Percentiles rank a stretch among this genome's conserved stretches.
phyloP scores from a whole-genome alignment of 2,329 filamentous ascomycete genomes.

The Colletotrichum tofieldiae region DNA sequence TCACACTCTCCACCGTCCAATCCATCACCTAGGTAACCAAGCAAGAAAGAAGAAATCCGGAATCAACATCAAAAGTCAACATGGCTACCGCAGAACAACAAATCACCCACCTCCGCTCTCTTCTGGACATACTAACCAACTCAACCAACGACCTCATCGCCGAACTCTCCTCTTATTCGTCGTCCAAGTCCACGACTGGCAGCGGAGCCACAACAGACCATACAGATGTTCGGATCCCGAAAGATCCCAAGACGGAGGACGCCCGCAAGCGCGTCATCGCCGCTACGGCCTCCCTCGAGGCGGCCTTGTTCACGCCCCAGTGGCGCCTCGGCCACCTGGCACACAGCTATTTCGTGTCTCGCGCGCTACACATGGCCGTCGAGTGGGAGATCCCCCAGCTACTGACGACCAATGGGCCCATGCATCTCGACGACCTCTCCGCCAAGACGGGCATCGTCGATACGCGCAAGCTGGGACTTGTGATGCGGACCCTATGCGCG shows the following conservation, averaged over 20 bases:
- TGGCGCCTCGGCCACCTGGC: slow-evolving; percentile 36
- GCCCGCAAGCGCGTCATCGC: slow-evolving; percentile 32
- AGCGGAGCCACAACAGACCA: not conserved
- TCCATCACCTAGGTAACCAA: not conserved
- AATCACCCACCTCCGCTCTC: slow-evolving; percentile 27
- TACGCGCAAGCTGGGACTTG: slow-evolving; percentile 30
- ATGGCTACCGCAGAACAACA: slow-evolving; percentile 34
- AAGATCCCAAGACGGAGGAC: slow-evolving; percentile 24
- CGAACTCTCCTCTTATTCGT: slow-evolving; percentile 18
- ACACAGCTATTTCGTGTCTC: slow-evolving; percentile 27
- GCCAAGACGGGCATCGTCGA: slow-evolving; percentile 31
- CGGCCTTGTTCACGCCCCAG: slow-evolving; percentile 32
- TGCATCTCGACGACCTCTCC: slow-evolving; percentile 22
- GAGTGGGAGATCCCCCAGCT: slow-evolving; percentile 34
- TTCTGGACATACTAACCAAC: slow-evolving; percentile 15
- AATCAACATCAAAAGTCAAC: not conserved
- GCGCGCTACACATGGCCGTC: slow-evolving; percentile 37
- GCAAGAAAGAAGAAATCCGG: not conserved
- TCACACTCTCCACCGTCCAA: not conserved
- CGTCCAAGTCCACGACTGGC: not conserved
- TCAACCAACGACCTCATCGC: slow-evolving; percentile 32
- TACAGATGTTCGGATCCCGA: slow-evolving; percentile 8
- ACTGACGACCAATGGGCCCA: slow-evolving; percentile 24
- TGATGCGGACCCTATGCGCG: slow-evolving; percentile 37
- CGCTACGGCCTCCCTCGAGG: slow-evolving; percentile 19